Evolutionary conservation across 768 basidiomycete species (phyloP).

Genomic region (Russula dissimulans): DNA sequence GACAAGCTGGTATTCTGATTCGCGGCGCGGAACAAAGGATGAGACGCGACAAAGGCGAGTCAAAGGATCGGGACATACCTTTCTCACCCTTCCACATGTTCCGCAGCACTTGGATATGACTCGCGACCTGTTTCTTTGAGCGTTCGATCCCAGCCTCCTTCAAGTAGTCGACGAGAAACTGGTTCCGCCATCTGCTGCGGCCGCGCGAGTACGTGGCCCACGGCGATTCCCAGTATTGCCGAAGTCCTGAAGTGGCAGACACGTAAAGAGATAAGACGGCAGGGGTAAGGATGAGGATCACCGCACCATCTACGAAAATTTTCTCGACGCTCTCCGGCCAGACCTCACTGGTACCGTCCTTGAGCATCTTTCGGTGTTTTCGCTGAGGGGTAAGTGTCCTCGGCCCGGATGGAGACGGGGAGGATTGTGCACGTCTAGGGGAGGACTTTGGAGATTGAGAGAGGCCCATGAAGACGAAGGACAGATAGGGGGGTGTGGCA

Average conservation of each 20-base stretch:
- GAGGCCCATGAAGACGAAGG: conserved; percentile 16
- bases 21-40: conserved; percentile 8
- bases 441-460: conserved; percentile 25
- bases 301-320: conserved; percentile 64
- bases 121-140: conserved; percentile 84
- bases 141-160: conserved; percentile 59
- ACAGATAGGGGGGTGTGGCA: background rate
- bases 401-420: conserved; percentile 23
- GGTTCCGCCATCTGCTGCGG: conserved; percentile 74
- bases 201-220: conserved; percentile 76
- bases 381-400: conserved; percentile 59
- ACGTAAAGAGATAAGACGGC: conserved; percentile 3
- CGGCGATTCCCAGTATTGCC: conserved; percentile 71
- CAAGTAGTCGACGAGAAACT: conserved; percentile 77
- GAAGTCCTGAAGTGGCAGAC: conserved; percentile 41
- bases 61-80: conserved; percentile 34
- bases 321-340: conserved; percentile 76
- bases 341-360: conserved; percentile 69
- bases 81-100: conserved; percentile 86
- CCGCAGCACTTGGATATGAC: conserved; percentile 74
- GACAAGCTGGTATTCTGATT: conserved; percentile 63
- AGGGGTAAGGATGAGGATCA: background rate
- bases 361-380: conserved; percentile 78
- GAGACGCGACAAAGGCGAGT: conserved; percentile 1
- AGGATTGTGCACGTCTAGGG: conserved; percentile 11